Evolutionary conservation across 2,329 filamentous ascomycete species (phyloP).

Genomic region (Cercospora janseana): DNA sequence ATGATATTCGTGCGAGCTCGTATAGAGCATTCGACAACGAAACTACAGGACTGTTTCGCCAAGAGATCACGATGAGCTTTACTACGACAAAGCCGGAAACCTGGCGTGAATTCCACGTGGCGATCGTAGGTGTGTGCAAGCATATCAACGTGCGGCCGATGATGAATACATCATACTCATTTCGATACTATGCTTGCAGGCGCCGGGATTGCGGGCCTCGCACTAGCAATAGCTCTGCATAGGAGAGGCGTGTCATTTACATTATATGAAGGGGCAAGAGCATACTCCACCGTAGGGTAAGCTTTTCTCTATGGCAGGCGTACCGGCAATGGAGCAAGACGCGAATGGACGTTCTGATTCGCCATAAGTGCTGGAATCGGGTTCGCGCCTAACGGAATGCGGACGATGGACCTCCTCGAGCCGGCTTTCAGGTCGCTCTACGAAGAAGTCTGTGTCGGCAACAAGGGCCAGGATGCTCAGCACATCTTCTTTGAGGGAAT

Average conservation of each 20-base stretch:
- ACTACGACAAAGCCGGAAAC: no score
- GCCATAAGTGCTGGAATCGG: slow-evolving; percentile 42
- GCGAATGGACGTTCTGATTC: not conserved
- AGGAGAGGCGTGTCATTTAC: slow-evolving; percentile 44
- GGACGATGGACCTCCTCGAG: slow-evolving; percentile 15
- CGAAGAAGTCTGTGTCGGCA: slow-evolving; percentile 13
- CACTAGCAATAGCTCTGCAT: slow-evolving; percentile 53
- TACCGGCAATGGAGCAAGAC: not conserved
- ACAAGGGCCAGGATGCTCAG: slow-evolving; percentile 11
- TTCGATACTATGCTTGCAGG: slow-evolving; percentile 54
- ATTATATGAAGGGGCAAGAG: slow-evolving; percentile 48
- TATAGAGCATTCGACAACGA: no score
- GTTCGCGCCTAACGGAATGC: slow-evolving; percentile 17
- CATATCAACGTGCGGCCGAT: not conserved
- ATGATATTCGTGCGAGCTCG: no score
- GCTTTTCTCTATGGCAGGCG: not conserved
- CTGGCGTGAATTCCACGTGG: slow-evolving; percentile 1
- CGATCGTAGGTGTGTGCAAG: not conserved
- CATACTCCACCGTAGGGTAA: slow-evolving; percentile 46
- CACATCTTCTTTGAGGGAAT: slow-evolving; percentile 19
- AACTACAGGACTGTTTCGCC: no score
- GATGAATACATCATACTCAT: not conserved
- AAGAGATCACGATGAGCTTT: no score
- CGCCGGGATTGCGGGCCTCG: slow-evolving; percentile 58
- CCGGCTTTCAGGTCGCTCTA: slow-evolving; percentile 10